Conservation (phyloP, 495 filamentous ascomycete genomes). For the Penicillium paxilli region DNA sequence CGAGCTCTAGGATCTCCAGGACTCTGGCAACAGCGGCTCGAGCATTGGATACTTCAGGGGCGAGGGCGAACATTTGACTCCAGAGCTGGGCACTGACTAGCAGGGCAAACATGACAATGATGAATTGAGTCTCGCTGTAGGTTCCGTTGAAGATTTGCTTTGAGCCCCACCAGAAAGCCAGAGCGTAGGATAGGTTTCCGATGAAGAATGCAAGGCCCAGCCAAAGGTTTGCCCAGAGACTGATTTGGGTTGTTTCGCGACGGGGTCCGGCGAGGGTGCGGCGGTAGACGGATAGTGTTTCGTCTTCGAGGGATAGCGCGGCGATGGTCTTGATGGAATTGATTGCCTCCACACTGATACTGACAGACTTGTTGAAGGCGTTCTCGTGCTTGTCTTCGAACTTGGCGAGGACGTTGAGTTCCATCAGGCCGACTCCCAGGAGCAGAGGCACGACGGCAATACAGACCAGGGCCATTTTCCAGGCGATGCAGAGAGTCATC, state of each 20-base stretch:
- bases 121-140: constrained; percentile 60
- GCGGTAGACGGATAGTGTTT: constrained; percentile 39
- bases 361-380: constrained; percentile 49
- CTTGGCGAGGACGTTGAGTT: constrained; percentile 49
- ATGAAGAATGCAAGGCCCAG: constrained; percentile 55
- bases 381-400: constrained; percentile 62
- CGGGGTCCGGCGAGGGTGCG: constrained; percentile 40
- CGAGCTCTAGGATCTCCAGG: constrained; percentile 47
- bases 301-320: constrained; percentile 48
- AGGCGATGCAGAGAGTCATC: constrained; percentile 43
- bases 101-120: constrained; percentile 57
- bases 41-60: constrained; percentile 60
- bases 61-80: constrained; percentile 67
- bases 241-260: constrained; percentile 49
- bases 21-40: constrained; percentile 44
- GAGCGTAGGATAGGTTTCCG: constrained; percentile 56
- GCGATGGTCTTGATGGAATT: constrained; percentile 57
- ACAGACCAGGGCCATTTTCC: constrained; percentile 44
- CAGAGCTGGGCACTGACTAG: constrained; percentile 54
- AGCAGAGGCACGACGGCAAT: constrained; percentile 43
- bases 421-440: constrained; percentile 50
- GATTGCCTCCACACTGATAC: constrained; percentile 52
- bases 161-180: constrained; percentile 70
- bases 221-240: constrained; percentile 49
- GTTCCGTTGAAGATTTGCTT: constrained; percentile 56